These are phyloP conservation scores for Blastobotrys raffinosifermentans DNA, from an alignment of 1,139 yeast species.

Conservation along the genomic window DNA sequence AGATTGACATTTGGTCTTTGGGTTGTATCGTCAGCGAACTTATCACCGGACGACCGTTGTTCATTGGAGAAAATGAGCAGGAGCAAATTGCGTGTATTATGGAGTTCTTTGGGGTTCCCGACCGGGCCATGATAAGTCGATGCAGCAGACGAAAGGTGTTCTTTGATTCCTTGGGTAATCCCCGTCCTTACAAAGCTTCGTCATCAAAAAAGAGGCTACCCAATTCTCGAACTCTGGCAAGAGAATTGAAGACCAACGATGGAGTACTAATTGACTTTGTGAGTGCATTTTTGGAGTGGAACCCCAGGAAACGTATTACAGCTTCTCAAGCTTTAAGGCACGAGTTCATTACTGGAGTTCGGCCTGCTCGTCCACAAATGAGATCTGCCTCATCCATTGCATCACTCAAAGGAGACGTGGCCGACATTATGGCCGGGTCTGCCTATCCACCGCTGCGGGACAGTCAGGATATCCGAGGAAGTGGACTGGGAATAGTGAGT, in stretches of 20 bases:
- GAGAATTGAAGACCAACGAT: slow-evolving; percentile 26
- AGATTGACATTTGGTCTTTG: slow-evolving; percentile 77
- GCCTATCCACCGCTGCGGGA: too few species aligned
- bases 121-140: slow-evolving; percentile 33
- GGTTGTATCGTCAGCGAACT: slow-evolving; percentile 67
- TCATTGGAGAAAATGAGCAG: slow-evolving; percentile 64
- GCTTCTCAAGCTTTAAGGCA: slow-evolving; percentile 44
- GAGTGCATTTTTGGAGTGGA: slow-evolving; percentile 44
- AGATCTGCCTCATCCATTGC: slow-evolving; percentile 1
- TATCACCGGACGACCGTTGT: slow-evolving; percentile 58
- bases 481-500: background rate
- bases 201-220: slow-evolving; percentile 33
- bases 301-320: slow-evolving; percentile 43
- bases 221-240: slow-evolving; percentile 24
- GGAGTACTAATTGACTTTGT: slow-evolving; percentile 31
- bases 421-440: too few species aligned
- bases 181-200: slow-evolving; percentile 25
- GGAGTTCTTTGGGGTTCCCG: slow-evolving; percentile 62
- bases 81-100: slow-evolving; percentile 57
- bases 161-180: slow-evolving; percentile 42
- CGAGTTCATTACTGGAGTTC: slow-evolving; percentile 33
- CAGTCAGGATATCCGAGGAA: too few species aligned
- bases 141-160: slow-evolving; percentile 34
- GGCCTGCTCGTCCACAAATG: background rate
- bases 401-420: too few species aligned